phyloP scores from a whole-genome alignment of 768 basidiomycete species.

The Tylopilus sp. region DNA sequence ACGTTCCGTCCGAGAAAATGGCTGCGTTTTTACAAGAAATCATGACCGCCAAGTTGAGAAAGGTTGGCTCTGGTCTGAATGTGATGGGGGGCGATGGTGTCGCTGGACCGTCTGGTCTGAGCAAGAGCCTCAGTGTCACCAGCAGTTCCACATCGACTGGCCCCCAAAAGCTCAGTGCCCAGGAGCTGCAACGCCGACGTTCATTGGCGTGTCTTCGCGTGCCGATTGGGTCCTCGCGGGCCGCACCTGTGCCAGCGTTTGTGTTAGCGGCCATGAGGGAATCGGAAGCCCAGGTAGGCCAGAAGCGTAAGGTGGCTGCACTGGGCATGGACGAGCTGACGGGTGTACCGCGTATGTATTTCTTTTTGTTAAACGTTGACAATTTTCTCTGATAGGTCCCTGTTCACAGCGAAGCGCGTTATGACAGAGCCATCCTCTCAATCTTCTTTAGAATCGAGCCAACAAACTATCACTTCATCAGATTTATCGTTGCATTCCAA shows the following conservation, averaged over 20 bases:
- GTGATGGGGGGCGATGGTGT: slow-evolving; percentile 18
- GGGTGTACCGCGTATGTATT: slow-evolving; percentile 34
- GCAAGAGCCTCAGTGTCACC: slow-evolving; percentile 26
- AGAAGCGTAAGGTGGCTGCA: slow-evolving; percentile 33
- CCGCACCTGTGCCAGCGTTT: slow-evolving; percentile 17
- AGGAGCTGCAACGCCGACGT: slow-evolving; percentile 24
- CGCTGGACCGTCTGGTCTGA: slow-evolving; percentile 28
- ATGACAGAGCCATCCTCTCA: slow-evolving; percentile 28
- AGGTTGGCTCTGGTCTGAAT: slow-evolving; percentile 38
- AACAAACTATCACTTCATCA: slow-evolving; percentile 9
- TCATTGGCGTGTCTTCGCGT: slow-evolving; percentile 27
- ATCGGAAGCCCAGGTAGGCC: slow-evolving; percentile 8
- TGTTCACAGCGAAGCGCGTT: slow-evolving; percentile 38
- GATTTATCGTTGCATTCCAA: slow-evolving; percentile 26
- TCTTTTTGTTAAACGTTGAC: not conserved
- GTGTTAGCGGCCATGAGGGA: slow-evolving; percentile 5
- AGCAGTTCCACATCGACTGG: not conserved
- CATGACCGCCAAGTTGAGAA: slow-evolving; percentile 68
- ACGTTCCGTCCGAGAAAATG: slow-evolving; percentile 80
- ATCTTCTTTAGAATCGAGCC: slow-evolving; percentile 18
- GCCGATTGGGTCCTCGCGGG: slow-evolving; percentile 21
- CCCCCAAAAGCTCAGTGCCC: slow-evolving; percentile 11
- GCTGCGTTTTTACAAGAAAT: slow-evolving; percentile 77
- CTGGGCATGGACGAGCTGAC: slow-evolving; percentile 24
- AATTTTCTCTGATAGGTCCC: slow-evolving; percentile 2